phyloP scores from a whole-genome alignment of 176 grass and related monocot genomes.

The Raddia guianensis region DNA sequence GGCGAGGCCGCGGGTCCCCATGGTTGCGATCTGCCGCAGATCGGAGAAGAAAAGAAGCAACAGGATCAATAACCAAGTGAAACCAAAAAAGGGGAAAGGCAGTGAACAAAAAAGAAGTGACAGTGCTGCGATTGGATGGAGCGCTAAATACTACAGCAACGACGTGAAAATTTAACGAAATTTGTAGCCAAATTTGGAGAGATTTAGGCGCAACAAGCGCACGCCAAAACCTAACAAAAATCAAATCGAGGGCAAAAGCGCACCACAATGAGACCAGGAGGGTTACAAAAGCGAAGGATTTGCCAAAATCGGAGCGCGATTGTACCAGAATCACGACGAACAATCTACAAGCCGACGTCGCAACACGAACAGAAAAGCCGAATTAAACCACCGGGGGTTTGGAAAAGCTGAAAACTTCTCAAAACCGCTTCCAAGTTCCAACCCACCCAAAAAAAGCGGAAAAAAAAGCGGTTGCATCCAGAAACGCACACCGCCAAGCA shows the following conservation, averaged over 20 bases:
- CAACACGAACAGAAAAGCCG: background rate
- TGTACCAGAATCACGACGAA: background rate
- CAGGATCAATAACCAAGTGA: constrained; percentile 5
- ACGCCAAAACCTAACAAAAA: background rate
- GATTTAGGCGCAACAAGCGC: background rate
- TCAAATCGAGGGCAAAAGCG: background rate
- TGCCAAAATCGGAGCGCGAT: background rate
- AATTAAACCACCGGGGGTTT: no score
- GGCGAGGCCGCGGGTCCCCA: constrained; percentile 52
- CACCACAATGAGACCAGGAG: background rate
- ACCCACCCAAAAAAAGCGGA: background rate
- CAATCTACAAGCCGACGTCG: background rate
- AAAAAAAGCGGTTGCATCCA: background rate
- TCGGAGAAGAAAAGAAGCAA: background rate
- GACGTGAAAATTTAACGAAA: background rate
- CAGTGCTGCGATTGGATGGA: background rate
- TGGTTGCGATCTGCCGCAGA: constrained; percentile 47
- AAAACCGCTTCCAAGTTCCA: background rate
- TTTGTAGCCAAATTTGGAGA: background rate
- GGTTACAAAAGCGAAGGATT: background rate
- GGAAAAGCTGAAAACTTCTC: background rate
- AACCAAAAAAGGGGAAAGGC: background rate
- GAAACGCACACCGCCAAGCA: background rate
- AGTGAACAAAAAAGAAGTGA: background rate
- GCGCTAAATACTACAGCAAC: background rate